Conservation (phyloP, 2,329 filamentous ascomycete genomes). For the Verruconis gallopava region DNA sequence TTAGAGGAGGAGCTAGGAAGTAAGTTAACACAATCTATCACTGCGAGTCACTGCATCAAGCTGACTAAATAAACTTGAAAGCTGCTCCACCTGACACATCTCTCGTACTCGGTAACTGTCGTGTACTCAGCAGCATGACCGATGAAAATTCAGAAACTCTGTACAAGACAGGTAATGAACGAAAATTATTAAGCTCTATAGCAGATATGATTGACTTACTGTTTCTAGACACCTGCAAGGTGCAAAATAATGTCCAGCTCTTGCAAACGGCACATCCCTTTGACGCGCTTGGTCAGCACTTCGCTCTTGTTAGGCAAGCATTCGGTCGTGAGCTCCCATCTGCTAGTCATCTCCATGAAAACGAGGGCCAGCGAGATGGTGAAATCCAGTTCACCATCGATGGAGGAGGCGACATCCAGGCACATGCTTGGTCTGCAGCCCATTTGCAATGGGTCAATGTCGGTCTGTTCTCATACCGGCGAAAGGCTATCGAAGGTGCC, state of each 20-base stretch:
- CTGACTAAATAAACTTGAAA: too few species aligned
- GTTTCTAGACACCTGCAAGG: too few species aligned
- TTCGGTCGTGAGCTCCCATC: conserved; percentile 31
- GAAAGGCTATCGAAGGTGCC: conserved; percentile 30
- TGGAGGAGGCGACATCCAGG: conserved; percentile 34
- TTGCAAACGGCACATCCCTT: conserved; percentile 7
- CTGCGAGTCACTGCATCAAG: too few species aligned
- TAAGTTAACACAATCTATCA: too few species aligned
- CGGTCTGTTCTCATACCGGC: conserved; percentile 29
- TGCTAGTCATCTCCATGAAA: conserved; percentile 24
- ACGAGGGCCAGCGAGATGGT: conserved; percentile 24
- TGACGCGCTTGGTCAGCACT: conserved; percentile 5
- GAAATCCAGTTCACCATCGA: conserved; percentile 34
- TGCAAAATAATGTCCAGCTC: too few species aligned
- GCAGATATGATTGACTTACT: too few species aligned
- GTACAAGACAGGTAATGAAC: too few species aligned
- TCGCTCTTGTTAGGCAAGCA: conserved; percentile 22
- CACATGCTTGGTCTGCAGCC: conserved; percentile 31
- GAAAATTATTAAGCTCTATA: too few species aligned
- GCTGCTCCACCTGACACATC: too few species aligned
- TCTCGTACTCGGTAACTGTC: too few species aligned
- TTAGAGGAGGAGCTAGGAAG: conserved; percentile 2
- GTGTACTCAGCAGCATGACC: too few species aligned
- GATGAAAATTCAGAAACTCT: too few species aligned
- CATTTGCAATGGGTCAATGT: conserved; percentile 33